Base-by-base conservation (phyloP, 225 moss, liverwort and hornwort species). In the Anthoceros angustus region DNA sequence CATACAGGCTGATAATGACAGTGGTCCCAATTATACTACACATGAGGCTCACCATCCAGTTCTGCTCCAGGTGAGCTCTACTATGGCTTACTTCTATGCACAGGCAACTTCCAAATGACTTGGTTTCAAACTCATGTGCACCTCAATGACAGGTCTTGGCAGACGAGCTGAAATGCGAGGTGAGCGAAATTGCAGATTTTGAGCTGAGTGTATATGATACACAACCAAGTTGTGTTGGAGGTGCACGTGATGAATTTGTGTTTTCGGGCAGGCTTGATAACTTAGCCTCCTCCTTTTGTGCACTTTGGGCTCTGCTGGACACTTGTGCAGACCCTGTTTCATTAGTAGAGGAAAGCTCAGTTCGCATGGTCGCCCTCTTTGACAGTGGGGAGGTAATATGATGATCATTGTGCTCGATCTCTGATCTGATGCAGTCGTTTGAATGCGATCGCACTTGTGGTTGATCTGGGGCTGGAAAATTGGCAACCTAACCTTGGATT, bases 231-330 rank as follows among this genome's bases (percentile, higher is more conserved):
- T 83, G 84, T 75, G 71, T 90, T 20, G 89, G 86, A 64, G 89
- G 89, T 76, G 89, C 89, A 68, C 82, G 87, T 25, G 81, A 90
- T 43, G 89, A 90, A 67, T 90, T 90, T 63, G 86, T 90, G 24
- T 90, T 90, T 69, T 90, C 89, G 66, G 89, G 89, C 73, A 81
- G 89, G 79, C 89, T 90, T 71, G 89, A 90, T 71, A 90, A 90
- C 66, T 69, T 90, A 64, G 89, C 87, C 42, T 90, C 89, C 42
- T 84, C 89, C 32, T 90, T 80, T 70, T 85, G 89, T 80, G 83
- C 89, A 65, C 71, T 90, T 39, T 77, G 89, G 72, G 84, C 86
- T 25, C 85, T 90, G 41, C 50, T 90, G 64, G 89, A 90, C 66
- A 78, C 82, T 42, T 86, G 86, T 73, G 64, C 72, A 42, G 72